Evolutionary conservation across 2,329 filamentous ascomycete genomes (phyloP), one percentile per base, ranked within the genome.

Genomic region (Fusarium sp.): DNA sequence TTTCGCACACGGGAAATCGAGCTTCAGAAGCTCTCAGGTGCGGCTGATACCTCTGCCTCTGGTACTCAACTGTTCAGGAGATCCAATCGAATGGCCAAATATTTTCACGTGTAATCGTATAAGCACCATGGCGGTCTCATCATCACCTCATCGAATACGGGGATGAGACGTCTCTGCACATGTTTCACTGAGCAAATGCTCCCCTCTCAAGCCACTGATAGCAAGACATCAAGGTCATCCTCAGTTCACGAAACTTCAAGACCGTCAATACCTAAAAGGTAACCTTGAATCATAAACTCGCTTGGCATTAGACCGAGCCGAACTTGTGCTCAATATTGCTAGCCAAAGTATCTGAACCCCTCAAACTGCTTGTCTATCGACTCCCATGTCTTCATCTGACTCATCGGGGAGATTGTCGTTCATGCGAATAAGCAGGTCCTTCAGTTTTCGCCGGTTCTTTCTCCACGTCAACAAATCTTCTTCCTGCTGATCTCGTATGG

Each of bases 401-500:
- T 84, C 84, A 44, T 85, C 83, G 1, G 83, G 83, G 26, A 87
- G 79, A 53, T 87, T 86, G 56, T 84, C 82, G 39, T 88, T 82
- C 67, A 83, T 81, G 74, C 81, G 79, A n/a, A 80, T 75, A 45
- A 86, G 73, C 16, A 89, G 73, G 45, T 82, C 81, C 71, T 82
- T 83, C 20, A 90, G 75, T 72, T 82, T 84, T 60, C 82, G 80
- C 50, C 82, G 80, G 39, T 88, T 86, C 44, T 81, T 81, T 70
- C 81, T 83, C 75, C 80, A 83, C 6, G 87, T 86, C 22, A 82
- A 75, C 1, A 83, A 75, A 61, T 85, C 85, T 74, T 91, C 88
- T n/a, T 86, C 67, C 59, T 82, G 72, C 77, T 90, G 88, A 31
- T 84, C 80, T n/a, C 77, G 78, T 26, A 91, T 80, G 18, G 86